Percentiles rank a stretch among this genome's conserved stretches.
These are phyloP conservation scores for Puccinia polysora DNA, from an alignment of 1,284 basidiomycete genomes.

Conservation along the genomic window DNA sequence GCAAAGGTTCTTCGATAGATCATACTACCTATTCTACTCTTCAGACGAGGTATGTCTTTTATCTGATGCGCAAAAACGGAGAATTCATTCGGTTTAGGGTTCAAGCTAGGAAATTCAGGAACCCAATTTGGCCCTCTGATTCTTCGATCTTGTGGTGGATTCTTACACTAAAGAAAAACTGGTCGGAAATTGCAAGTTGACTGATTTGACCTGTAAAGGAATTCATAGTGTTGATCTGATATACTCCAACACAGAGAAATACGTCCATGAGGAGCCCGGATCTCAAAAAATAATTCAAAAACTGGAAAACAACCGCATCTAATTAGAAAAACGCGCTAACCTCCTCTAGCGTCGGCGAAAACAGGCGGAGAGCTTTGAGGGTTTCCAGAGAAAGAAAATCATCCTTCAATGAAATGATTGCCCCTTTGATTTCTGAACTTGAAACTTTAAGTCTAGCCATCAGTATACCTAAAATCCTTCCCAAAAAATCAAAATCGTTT, in stretches of 20 bases:
- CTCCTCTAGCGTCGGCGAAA: slow-evolving; percentile 72
- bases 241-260: too few species aligned
- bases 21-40: slow-evolving; percentile 72
- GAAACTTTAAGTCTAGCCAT: slow-evolving; percentile 67
- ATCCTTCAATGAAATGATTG: slow-evolving; percentile 69
- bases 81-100: background rate
- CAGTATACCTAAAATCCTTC: slow-evolving; percentile 64
- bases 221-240: slow-evolving; percentile 50
- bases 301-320: too few species aligned
- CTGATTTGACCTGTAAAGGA: slow-evolving; percentile 53
- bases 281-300: too few species aligned
- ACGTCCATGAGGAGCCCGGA: background rate
- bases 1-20: slow-evolving; percentile 74
- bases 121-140: too few species aligned
- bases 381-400: slow-evolving; percentile 64
- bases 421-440: slow-evolving; percentile 63
- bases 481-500: slow-evolving; percentile 28
- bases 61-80: slow-evolving; percentile 58
- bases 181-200: slow-evolving; percentile 74
- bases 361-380: slow-evolving; percentile 66
- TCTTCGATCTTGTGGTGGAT: background rate
- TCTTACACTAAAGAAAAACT: slow-evolving; percentile 70
- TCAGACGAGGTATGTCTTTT: slow-evolving; percentile 68
- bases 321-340: slow-evolving; percentile 53
- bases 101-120: too few species aligned